A percentile compares a stretch with the other conserved stretches of the same genome.
phyloP scores from a whole-genome alignment of 305 asterid genomes.

The Solanum hybrid region DNA sequence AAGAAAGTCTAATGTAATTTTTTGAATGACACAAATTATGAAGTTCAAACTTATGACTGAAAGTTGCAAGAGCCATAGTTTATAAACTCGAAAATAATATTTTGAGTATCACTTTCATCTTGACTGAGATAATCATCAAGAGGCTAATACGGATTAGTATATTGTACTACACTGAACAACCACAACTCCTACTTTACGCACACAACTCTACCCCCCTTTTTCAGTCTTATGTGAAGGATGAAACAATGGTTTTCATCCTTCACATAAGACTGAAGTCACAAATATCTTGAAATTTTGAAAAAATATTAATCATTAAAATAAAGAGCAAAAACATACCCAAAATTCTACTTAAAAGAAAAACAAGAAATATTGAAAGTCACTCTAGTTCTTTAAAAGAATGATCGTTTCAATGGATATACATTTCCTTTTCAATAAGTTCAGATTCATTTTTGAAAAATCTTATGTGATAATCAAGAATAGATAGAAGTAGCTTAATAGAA shows the following conservation, averaged over 20 bases:
- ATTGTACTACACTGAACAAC: neutral
- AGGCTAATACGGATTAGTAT: neutral
- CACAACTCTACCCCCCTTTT: neutral
- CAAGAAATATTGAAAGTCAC: neutral
- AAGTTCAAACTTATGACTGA: neutral
- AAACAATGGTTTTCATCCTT: neutral
- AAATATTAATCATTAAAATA: neutral
- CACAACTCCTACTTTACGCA: neutral
- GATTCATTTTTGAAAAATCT: too few species aligned
- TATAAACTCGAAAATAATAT: neutral
- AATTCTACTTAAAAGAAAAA: neutral
- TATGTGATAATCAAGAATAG: neutral
- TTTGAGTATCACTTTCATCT: neutral
- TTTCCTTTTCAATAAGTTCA: neutral
- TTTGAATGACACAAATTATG: neutral
- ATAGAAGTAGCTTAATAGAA: neutral
- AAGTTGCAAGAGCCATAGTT: too few species aligned
- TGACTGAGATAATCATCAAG: neutral
- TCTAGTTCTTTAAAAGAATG: too few species aligned
- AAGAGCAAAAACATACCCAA: neutral
- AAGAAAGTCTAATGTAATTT: too few species aligned
- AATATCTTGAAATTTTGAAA: neutral
- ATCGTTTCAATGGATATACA: neutral
- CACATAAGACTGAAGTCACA: neutral
- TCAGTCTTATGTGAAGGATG: neutral